Evolutionary conservation across 805 yeast genomes (phyloP).

Genomic region (Yarrowia osloensis): DNA sequence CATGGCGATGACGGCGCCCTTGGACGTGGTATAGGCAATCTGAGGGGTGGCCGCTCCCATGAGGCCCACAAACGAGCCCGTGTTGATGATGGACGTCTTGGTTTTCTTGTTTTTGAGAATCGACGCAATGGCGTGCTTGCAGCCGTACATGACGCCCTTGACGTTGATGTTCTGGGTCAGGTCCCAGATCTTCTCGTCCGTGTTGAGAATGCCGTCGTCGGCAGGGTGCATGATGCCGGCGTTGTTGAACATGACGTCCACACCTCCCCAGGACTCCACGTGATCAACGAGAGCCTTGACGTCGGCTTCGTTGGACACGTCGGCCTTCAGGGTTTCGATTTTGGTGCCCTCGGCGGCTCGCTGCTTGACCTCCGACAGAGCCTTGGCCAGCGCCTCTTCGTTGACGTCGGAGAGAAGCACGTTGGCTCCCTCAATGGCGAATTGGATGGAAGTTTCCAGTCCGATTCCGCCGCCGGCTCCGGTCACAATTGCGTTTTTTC

Average conservation of each 20-base stretch:
- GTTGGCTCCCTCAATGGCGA: conserved; percentile 85
- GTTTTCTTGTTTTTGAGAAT: conserved; percentile 39
- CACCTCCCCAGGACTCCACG: conserved; percentile 70
- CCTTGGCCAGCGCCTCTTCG: conserved; percentile 51
- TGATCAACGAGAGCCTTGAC: conserved; percentile 48
- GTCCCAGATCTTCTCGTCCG: conserved; percentile 44
- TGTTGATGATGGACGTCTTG: conserved; percentile 43
- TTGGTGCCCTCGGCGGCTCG: conserved; percentile 75
- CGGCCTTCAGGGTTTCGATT: conserved; percentile 46
- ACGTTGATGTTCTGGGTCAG: conserved; percentile 44
- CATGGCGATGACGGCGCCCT: conserved; percentile 46
- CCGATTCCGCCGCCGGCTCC: conserved; percentile 48
- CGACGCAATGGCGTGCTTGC: conserved; percentile 43
- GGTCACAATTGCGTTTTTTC: conserved; percentile 53
- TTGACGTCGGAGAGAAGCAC: conserved; percentile 81
- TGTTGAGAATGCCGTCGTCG: conserved; percentile 42
- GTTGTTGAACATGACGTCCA: conserved; percentile 81
- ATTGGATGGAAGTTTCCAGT: conserved; percentile 59
- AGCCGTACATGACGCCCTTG: conserved; percentile 45
- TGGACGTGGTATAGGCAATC: conserved; percentile 46
- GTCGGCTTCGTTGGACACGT: conserved; percentile 42
- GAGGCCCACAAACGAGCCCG: conserved; percentile 45
- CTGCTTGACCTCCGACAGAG: conserved; percentile 65
- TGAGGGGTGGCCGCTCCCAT: conserved; percentile 47
- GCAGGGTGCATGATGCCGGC: conserved; percentile 66